phyloP scores from a whole-genome alignment of 495 filamentous ascomycete genomes.

The Lentithecium fluviatile region DNA sequence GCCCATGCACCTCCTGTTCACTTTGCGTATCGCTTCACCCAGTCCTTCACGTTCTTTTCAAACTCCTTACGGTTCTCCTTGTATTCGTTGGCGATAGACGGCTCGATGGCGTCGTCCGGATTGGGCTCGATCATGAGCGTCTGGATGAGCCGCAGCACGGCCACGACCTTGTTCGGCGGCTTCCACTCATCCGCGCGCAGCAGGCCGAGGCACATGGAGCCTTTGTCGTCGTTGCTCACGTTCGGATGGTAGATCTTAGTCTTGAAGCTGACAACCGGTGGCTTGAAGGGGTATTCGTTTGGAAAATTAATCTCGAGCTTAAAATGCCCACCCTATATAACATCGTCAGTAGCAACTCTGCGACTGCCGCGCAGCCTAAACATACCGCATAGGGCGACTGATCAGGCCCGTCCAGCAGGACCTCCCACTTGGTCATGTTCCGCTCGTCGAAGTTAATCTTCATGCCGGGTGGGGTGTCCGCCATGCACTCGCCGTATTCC shows the following conservation, averaged over 20 bases:
- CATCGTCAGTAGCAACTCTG: background rate
- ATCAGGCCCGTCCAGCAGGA: constrained; percentile 72
- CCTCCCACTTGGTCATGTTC: constrained; percentile 84
- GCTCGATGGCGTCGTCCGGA: constrained; percentile 92
- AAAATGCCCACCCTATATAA: constrained; percentile 78
- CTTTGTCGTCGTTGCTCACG: constrained; percentile 89
- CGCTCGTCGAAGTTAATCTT: constrained; percentile 46
- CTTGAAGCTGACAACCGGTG: constrained; percentile 78
- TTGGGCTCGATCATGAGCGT: constrained; percentile 80
- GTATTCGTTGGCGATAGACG: constrained; percentile 80
- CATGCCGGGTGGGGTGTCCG: constrained; percentile 43
- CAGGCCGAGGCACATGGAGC: constrained; percentile 87
- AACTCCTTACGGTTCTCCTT: constrained; percentile 70
- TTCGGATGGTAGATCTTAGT: constrained; percentile 99
- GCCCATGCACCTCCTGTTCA: background rate
- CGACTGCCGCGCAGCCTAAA: background rate
- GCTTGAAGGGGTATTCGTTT: constrained; percentile 90
- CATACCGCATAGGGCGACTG: constrained; percentile 69
- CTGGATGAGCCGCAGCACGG: constrained; percentile 77
- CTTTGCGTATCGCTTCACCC: constrained; percentile 73
- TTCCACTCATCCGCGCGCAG: constrained; percentile 93
- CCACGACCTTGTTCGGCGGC: constrained; percentile 72
- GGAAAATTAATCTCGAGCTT: constrained; percentile 74
- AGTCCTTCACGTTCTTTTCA: constrained; percentile 79
- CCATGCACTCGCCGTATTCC: constrained; percentile 42